Evolutionary conservation across 805 yeast species (phyloP), one percentile per base, ranked within the genome.

Genomic region (Ogataea degrootiae): DNA sequence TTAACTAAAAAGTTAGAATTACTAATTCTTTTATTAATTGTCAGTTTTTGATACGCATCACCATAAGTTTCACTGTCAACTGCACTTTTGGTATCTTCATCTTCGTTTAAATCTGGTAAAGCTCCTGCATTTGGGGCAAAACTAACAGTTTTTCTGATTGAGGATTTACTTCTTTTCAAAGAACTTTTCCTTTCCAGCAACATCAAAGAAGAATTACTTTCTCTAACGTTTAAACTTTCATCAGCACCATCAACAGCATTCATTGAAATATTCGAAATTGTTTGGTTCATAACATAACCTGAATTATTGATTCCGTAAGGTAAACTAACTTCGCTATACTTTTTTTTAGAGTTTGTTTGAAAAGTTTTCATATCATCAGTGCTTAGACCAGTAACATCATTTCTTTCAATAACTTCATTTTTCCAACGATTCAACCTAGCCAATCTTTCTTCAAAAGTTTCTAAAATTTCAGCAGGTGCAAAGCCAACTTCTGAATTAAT

Each of bases 401-500:
- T 55, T 47, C 70, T 63, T 57, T 79, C 85, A 31, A 77, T 62
- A 47, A 85, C 88, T 64, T 88, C 96, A 67, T 92, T 92, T 56
- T 88, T 84, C 80, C 92, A 88, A 67, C 96, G 87, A 63, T 94
- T 94, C 37, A 91, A 72, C 47, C 98, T 74, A 0, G 99, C 99
- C 45, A 94, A 68, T 49, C 98, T 73, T 67, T 94, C 99, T 41
- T 82, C 85, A 51, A 87, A 90, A 0, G 96, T 88, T 66, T 94
- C 99, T 35, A 94, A 70, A 48, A 94, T 81, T 64, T 94, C 99
- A 1, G 97, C 98, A 1, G 99, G 99, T 2, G 95, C 95, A 71
- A 91, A 94, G 1, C 99, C 99, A 45, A 92, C 82, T 50, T 52
- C 57, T 11, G 49, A 52, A 50, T 68, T 70, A 14, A 65, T 60